A percentile compares a stretch with the other conserved stretches of the same genome.
These are phyloP conservation scores for Dioscorea dumetorum DNA, from an alignment of 106 monocot genomes.

Conservation along the genomic window DNA sequence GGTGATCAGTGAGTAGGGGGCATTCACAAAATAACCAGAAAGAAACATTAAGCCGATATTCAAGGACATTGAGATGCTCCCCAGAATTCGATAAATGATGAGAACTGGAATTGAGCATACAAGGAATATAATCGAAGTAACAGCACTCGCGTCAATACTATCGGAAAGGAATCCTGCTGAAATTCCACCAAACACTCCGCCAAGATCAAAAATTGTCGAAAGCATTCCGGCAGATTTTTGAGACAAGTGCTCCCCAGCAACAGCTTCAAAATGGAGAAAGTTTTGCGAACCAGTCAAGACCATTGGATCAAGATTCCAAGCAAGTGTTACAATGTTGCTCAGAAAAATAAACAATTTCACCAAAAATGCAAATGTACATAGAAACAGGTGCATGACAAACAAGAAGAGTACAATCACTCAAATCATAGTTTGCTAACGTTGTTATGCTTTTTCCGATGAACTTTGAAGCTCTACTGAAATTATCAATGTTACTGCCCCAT, in stretches of 20 bases:
- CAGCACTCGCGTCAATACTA: conserved; percentile 52
- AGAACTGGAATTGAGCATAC: conserved; percentile 68
- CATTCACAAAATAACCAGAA: conserved; percentile 89
- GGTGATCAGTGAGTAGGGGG: conserved; percentile 87
- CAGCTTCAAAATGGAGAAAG: conserved; percentile 26
- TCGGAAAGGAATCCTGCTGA: conserved; percentile 88
- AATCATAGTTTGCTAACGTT: no score
- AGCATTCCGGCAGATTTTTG: conserved; percentile 78
- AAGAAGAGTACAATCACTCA: no score
- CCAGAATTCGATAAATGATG: conserved; percentile 51
- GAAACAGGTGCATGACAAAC: no score
- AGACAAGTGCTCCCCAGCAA: conserved; percentile 69
- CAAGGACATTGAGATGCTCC: conserved; percentile 44
- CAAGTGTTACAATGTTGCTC: no score
- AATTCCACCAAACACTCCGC: conserved; percentile 85
- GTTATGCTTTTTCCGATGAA: no score
- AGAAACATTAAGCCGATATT: conserved; percentile 77
- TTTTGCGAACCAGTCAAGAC: no score
- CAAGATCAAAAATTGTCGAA: conserved; percentile 83
- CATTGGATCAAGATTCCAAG: no score
- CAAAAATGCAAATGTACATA: no score
- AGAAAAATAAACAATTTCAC: no score
- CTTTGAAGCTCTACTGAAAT: no score
- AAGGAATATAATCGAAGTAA: conserved; percentile 70
- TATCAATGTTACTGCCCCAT: no score